A percentile compares a stretch with the other conserved stretches of the same genome.
Conservation (phyloP, 371 early-diverging fungal genomes). For the Lichtheimia ornata region DNA sequence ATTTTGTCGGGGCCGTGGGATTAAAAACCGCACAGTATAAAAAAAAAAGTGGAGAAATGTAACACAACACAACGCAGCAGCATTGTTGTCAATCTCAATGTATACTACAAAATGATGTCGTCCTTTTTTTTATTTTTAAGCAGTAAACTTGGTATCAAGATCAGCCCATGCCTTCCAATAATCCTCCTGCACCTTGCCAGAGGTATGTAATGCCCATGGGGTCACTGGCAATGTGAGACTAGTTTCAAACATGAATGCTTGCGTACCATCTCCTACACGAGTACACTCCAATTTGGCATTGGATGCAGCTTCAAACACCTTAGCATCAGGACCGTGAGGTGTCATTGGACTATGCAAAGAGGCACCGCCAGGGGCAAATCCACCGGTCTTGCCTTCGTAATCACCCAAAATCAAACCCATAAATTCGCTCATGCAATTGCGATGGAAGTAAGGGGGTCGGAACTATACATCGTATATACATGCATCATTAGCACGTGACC, state of each 20-base stretch:
- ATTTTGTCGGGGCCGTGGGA: no score
- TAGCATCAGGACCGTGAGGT: slow-evolving; percentile 93
- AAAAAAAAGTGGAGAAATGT: no score
- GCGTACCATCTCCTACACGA: slow-evolving; percentile 79
- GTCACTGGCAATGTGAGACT: slow-evolving; percentile 80
- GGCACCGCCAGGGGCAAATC: slow-evolving; percentile 92
- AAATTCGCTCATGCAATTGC: slow-evolving; percentile 95
- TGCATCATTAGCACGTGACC: not conserved
- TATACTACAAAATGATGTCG: no score
- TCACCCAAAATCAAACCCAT: slow-evolving; percentile 93
- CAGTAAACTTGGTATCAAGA: slow-evolving; percentile 54
- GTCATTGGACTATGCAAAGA: slow-evolving; percentile 88
- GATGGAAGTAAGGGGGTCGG: slow-evolving; percentile 96
- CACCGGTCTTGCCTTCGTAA: slow-evolving; percentile 93
- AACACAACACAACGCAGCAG: no score
- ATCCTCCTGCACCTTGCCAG: slow-evolving; percentile 74
- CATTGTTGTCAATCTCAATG: no score
- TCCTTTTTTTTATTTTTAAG: no score
- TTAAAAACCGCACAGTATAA: no score
- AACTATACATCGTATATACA: slow-evolving; percentile 55
- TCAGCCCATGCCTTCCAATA: slow-evolving; percentile 80
- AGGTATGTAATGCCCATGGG: slow-evolving; percentile 80
- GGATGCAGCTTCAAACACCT: slow-evolving; percentile 78
- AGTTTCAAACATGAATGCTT: slow-evolving; percentile 97
- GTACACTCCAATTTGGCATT: slow-evolving; percentile 75